phyloP scores from a whole-genome alignment of 2,329 filamentous ascomycete genomes.

The Pestalotiopsis sp. region DNA sequence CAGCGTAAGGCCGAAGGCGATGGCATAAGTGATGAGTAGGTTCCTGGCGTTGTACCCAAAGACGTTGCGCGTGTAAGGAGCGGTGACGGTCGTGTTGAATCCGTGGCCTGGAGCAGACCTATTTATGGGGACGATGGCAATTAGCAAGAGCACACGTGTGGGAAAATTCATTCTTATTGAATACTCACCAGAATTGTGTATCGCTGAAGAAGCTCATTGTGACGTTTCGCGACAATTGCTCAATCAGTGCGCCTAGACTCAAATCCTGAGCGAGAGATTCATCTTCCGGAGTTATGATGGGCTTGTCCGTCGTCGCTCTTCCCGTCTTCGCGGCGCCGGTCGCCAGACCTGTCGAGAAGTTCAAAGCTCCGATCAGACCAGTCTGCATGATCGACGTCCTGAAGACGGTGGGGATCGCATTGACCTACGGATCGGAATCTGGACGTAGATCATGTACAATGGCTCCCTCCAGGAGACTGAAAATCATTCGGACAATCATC shows the following conservation, averaged over 20 bases:
- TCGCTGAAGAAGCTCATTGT: neutral
- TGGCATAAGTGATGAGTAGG: neutral
- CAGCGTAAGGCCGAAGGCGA: neutral
- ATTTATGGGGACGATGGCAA: neutral
- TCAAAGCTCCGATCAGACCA: neutral
- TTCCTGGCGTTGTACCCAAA: neutral
- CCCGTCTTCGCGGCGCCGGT: neutral
- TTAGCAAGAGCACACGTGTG: neutral
- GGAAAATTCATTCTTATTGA: neutral
- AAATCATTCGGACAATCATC: neutral
- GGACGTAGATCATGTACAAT: neutral
- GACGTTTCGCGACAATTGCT: neutral
- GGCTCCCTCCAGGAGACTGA: neutral
- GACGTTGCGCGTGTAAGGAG: neutral
- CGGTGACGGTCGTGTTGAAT: neutral
- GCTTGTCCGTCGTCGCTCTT: neutral
- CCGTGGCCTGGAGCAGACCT: neutral
- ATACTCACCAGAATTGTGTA: neutral
- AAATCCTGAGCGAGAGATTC: neutral
- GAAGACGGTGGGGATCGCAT: neutral
- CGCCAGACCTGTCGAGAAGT: neutral
- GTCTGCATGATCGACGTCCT: neutral
- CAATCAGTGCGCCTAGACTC: neutral
- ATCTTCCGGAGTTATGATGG: neutral
- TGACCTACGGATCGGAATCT: neutral